These are phyloP conservation scores for Tylopilus felleus DNA, from an alignment of 768 basidiomycete species.

Conservation along the genomic window DNA sequence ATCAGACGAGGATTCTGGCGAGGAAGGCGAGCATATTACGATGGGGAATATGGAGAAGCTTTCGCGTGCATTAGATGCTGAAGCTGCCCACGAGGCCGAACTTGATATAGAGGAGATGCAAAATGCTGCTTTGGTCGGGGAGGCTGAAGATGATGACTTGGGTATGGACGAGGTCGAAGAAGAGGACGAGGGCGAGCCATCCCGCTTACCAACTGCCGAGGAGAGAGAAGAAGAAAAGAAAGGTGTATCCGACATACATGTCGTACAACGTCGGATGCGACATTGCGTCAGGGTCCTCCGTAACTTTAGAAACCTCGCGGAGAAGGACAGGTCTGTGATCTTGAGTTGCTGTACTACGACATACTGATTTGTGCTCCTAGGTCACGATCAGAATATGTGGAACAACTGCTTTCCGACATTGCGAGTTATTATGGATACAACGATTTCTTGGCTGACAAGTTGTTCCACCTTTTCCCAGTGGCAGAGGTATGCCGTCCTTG, in stretches of 20 bases:
- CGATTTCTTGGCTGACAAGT: conserved; percentile 88
- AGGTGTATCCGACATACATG: conserved; percentile 65
- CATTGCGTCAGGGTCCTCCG: conserved; percentile 68
- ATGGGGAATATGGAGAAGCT: conserved; percentile 80
- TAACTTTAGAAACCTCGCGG: conserved; percentile 67
- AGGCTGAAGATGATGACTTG: conserved; percentile 46
- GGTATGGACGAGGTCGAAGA: conserved; percentile 39
- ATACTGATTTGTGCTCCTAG: conserved; percentile 40
- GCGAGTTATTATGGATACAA: conserved; percentile 98
- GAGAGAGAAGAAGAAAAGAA: conserved; percentile 73
- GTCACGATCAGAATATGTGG: conserved; percentile 84
- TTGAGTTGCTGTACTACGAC: conserved; percentile 1
- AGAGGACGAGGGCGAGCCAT: conserved; percentile 39
- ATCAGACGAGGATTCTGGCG: conserved; percentile 41
- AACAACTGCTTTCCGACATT: conserved; percentile 86
- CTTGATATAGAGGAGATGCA: conserved; percentile 66
- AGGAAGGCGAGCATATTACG: conserved; percentile 59
- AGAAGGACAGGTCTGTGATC: conserved; percentile 53
- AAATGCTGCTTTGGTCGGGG: conserved; percentile 47
- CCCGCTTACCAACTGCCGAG: conserved; percentile 66
- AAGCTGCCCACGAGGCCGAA: conserved; percentile 63
- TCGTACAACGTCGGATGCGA: conserved; percentile 77
- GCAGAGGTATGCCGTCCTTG: conserved; percentile 61
- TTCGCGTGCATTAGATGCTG: conserved; percentile 72
- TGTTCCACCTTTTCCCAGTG: conserved; percentile 90